Evolutionary conservation across 371 early-diverging fungal species (phyloP), one percentile per base, ranked within the genome.

Genomic region (Mucor saturninus): DNA sequence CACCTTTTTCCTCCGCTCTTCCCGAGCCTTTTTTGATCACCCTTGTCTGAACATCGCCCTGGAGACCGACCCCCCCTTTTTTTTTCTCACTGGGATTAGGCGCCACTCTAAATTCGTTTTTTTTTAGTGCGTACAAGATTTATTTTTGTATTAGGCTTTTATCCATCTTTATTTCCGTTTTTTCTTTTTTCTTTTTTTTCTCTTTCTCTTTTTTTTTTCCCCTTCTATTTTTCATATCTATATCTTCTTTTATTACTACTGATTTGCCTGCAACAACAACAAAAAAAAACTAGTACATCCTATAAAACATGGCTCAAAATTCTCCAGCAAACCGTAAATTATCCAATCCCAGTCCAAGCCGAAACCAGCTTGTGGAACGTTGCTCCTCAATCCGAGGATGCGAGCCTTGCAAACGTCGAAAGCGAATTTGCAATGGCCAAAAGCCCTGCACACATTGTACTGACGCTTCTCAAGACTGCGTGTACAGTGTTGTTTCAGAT

Each of bases 401-500:
- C 31, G 73, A 73, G 30, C 63, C 73, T 5, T 73, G 73, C 56
- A 73, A 69, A 46, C 63, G 69, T 15, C 37, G 63, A 54, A 73
- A 69, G 31, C 38, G 71, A 40, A 57, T 65, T 21, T 74, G 73
- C 15, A 73, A 62, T 50, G 72, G 68, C 11, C 66, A 69, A n/a
- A 58, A 58, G 10, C 73, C 73, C 5, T 73, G 73, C 46, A 50
- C 63, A 8, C 67, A 65, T 35, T 73, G 73, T 59, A 52, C 52
- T 1, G 73, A 66, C 10, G 59, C 62, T 11, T 52, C 56, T 0
- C 66, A 63, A 50, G 72, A 71, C 11, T 74, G 75, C 51, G 66
- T 74, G 2, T 71, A 71, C 56, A 61, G 59, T 9, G 69, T 72
- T 3, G 73, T 72, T 1, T 72, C 73, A 11, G 73, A 72, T 46